Evolutionary conservation across 1,139 yeast species (phyloP).

Genomic region (Keqinozyma sinolaborantium): DNA sequence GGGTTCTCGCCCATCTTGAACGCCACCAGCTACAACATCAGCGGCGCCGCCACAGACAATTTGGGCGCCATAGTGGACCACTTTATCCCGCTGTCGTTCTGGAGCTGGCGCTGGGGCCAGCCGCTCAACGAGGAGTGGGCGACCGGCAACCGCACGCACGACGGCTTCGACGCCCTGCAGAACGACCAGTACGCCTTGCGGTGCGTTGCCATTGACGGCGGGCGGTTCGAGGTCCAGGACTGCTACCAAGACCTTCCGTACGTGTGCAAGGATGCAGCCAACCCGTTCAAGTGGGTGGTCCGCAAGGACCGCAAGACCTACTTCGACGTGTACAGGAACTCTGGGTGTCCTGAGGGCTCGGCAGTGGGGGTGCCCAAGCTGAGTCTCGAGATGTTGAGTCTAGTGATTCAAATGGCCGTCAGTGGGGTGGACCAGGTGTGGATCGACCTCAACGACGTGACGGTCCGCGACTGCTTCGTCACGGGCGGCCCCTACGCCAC

Average conservation of each 20-base stretch:
- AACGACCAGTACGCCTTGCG: constrained; percentile 36
- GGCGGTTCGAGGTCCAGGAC: constrained; percentile 59
- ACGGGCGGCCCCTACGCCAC: constrained; percentile 74
- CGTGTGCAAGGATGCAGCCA: constrained; percentile 49
- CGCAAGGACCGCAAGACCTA: constrained; percentile 36
- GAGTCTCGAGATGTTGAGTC: constrained; percentile 34
- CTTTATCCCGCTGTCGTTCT: constrained; percentile 36
- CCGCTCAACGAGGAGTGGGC: constrained; percentile 28
- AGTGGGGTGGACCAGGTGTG: constrained; percentile 46
- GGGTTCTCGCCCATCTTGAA: constrained; percentile 64
- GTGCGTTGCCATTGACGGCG: constrained; percentile 54
- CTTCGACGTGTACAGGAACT: constrained; percentile 42
- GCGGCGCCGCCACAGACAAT: constrained; percentile 9
- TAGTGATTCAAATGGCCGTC: constrained; percentile 19
- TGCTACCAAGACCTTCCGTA: constrained; percentile 55
- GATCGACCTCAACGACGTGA: constrained; percentile 82
- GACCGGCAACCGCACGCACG: constrained; percentile 2
- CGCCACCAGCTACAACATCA: constrained; percentile 23
- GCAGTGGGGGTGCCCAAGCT: constrained; percentile 56
- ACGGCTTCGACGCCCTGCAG: constrained; percentile 1
- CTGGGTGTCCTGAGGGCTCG: constrained; percentile 49
- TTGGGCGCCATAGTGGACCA: constrained; percentile 15
- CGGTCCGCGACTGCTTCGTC: constrained; percentile 78
- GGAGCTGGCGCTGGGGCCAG: constrained; percentile 71
- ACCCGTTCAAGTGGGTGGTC: constrained; percentile 49